phyloP scores from a whole-genome alignment of 768 basidiomycete genomes.

The Rickenella mellea region DNA sequence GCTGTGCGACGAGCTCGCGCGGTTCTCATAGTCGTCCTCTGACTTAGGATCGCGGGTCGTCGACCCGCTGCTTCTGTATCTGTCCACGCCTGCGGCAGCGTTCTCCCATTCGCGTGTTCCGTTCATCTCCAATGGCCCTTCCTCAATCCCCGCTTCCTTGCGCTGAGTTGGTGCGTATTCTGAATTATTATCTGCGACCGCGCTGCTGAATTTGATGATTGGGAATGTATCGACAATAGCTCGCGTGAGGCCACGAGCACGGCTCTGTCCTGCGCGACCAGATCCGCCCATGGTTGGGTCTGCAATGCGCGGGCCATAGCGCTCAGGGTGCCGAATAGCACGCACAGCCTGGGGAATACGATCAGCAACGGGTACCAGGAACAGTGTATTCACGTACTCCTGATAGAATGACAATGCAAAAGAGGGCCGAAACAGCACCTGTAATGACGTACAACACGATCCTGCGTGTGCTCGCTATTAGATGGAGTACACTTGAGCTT shows the following conservation, averaged over 20 bases:
- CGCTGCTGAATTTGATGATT: slow-evolving; percentile 70
- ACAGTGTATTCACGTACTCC: slow-evolving; percentile 41
- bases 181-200: slow-evolving; percentile 5
- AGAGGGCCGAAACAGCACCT: slow-evolving; percentile 78
- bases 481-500: slow-evolving; percentile 3
- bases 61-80: too few species aligned
- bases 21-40: too few species aligned
- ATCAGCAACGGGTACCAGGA: slow-evolving; percentile 5
- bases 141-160: background rate
- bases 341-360: slow-evolving; percentile 49
- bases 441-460: slow-evolving; percentile 82
- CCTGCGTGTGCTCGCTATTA: slow-evolving; percentile 28
- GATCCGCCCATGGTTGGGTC: slow-evolving; percentile 18
- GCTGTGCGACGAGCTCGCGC: background rate
- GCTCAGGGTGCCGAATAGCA: slow-evolving; percentile 80
- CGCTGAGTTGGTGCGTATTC: background rate
- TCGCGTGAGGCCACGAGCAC: slow-evolving; percentile 78
- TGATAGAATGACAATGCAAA: slow-evolving; percentile 76
- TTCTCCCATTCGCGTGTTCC: background rate
- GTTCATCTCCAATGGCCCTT: slow-evolving; percentile 2
- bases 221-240: slow-evolving; percentile 97
- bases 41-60: too few species aligned
- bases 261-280: slow-evolving; percentile 43
- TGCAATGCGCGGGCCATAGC: slow-evolving; percentile 70
- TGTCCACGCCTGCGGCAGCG: too few species aligned